Percentiles rank a stretch among this genome's conserved stretches.
phyloP scores from a whole-genome alignment of 1,284 basidiomycete genomes.

The Athelia psychrophila region DNA sequence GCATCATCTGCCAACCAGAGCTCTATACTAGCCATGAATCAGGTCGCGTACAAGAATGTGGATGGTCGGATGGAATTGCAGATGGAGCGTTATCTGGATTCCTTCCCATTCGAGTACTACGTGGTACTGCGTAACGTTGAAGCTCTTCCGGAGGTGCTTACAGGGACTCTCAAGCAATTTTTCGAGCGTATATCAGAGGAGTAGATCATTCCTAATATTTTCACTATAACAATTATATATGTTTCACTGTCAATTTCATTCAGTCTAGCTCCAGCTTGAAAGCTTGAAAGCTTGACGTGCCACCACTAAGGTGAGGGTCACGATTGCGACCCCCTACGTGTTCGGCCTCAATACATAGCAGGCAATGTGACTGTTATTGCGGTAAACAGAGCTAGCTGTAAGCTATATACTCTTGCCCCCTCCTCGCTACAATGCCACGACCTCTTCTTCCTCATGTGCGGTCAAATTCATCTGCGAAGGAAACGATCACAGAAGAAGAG shows the following conservation, averaged over 20 bases:
- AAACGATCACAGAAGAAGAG: slow-evolving; percentile 33
- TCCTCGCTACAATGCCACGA: neutral
- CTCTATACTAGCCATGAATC: slow-evolving; percentile 93
- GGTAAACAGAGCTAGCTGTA: no score
- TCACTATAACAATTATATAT: neutral
- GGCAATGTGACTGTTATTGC: no score
- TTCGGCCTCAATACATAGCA: no score
- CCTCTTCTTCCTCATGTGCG: neutral
- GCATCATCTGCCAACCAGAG: slow-evolving; percentile 36
- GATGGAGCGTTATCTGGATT: slow-evolving; percentile 89
- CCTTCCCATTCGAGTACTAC: slow-evolving; percentile 99
- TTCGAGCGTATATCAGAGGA: slow-evolving; percentile 77
- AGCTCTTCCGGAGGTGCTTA: slow-evolving; percentile 87
- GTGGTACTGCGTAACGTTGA: slow-evolving; percentile 92
- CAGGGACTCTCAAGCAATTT: slow-evolving; percentile 92
- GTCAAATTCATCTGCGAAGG: neutral
- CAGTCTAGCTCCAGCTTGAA: no score
- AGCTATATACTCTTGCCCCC: neutral
- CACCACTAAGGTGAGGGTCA: no score
- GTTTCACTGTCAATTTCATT: no score
- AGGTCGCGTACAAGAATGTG: slow-evolving; percentile 85
- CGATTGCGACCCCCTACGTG: no score
- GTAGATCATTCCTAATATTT: slow-evolving; percentile 24
- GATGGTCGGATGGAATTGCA: slow-evolving; percentile 87
- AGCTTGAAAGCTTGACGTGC: no score